Base-by-base conservation (phyloP, 176 grass and related monocot genomes). In the Chrysopogon serrulatus region DNA sequence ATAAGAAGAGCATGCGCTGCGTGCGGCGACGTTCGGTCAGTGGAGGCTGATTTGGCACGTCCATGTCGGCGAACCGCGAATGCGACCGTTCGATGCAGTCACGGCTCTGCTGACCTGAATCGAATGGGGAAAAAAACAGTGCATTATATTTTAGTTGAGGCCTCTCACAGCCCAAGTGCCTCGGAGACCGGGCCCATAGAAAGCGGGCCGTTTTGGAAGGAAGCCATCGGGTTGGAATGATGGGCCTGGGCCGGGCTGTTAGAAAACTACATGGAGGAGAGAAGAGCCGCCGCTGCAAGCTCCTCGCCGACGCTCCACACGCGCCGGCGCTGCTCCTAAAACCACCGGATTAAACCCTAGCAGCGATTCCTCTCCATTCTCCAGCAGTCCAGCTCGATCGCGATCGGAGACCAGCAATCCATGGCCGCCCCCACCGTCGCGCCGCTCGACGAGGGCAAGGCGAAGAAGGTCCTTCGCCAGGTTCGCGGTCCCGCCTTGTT, bases 391-490 rank as follows among this genome's bases (percentile, higher is more conserved):
- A 10, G 54, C 67, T 79, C 81, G 51, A 64, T 51, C 68, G 74
- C 67, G 42, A 56, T 31, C 62, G n/a, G 70, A 37, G 71, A 6
- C 61, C n/a, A 9, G 40, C 2, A 27, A 81, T 85, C 59, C 65
- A 89, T 89, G 90, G 88, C 85, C 32, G 43, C 87, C 67, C 17
- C 67, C 18, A 26, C 43, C 12, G 64, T 40, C 34, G 81, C 67
- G 27, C 65, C 84, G 30, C 51, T 92, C 70, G 90, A 94, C 27
- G 91, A 89, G 36, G 72, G 63, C 9, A 91, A 93, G 81, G 88
- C 88, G 42, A 88, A 82, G 76, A 84, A 62, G 56, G 78, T 97
- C 24, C 89, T 97, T 63, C 94, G 84, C 47, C 89, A 97, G 82
- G 94, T 85, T 18, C 12, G 15, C 19, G 43, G 4, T 28, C 70